Evolutionary conservation across 495 filamentous ascomycete genomes (phyloP).

Genomic region (Hypoxylon cercidicola): DNA sequence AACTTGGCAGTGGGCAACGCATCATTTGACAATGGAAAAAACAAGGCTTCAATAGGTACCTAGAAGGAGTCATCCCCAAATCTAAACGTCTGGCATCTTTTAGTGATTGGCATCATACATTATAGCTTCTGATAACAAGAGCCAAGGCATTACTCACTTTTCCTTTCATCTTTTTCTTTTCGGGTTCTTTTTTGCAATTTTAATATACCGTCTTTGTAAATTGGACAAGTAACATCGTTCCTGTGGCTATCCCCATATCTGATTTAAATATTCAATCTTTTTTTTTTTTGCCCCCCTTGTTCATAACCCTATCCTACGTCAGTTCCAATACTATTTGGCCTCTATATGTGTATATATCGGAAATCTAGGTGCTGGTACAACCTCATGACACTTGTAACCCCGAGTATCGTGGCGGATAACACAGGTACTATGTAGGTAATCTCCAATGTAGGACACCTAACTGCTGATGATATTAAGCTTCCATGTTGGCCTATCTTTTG

Average conservation of each 20-base stretch:
- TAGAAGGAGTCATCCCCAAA: slow-evolving; percentile 35
- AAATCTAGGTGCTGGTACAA: slow-evolving; percentile 3
- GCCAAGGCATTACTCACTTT: slow-evolving; percentile 16
- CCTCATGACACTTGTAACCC: slow-evolving; percentile 23
- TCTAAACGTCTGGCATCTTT: slow-evolving; percentile 31
- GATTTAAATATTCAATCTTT: slow-evolving; percentile 1
- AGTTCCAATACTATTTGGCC: slow-evolving; percentile 21
- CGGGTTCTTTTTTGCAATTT: neutral
- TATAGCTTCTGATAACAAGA: slow-evolving; percentile 8
- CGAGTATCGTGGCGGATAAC: slow-evolving; percentile 11
- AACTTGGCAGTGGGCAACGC: slow-evolving; percentile 36
- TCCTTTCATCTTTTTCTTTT: neutral
- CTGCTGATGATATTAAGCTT: no score
- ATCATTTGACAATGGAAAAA: slow-evolving; percentile 38
- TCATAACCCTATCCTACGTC: slow-evolving; percentile 29
- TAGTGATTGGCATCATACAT: slow-evolving; percentile 16
- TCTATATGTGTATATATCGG: no score
- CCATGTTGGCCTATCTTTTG: no score
- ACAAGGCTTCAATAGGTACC: slow-evolving; percentile 21
- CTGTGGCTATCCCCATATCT: slow-evolving; percentile 8
- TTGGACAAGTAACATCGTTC: slow-evolving; percentile 9
- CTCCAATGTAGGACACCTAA: no score
- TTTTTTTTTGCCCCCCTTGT: slow-evolving; percentile 17
- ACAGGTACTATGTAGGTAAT: no score
- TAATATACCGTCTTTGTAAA: neutral